Evolutionary conservation across 108 stramenopile genomes (phyloP).

Genomic region (Conticribra guillardii): DNA sequence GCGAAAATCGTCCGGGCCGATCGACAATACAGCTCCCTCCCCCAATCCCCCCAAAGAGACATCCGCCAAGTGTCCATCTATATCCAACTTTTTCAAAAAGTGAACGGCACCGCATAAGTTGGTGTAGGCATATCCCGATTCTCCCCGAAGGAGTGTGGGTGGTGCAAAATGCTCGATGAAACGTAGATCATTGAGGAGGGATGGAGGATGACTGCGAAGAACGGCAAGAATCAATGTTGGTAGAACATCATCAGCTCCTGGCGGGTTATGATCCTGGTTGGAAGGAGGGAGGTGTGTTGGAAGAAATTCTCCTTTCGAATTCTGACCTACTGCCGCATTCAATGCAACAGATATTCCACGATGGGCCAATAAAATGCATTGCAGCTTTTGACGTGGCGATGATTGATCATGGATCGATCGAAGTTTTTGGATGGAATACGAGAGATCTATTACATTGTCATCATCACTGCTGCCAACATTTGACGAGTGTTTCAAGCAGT

Average conservation of each 20-base stretch:
- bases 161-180: slow-evolving; percentile 74
- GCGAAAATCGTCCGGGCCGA: slow-evolving; percentile 63
- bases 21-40: slow-evolving; percentile 56
- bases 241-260: slow-evolving; percentile 83
- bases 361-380: slow-evolving; percentile 64
- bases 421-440: slow-evolving; percentile 57
- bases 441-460: slow-evolving; percentile 43
- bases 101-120: slow-evolving; percentile 86
- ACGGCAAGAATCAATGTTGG: slow-evolving; percentile 81
- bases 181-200: slow-evolving; percentile 52
- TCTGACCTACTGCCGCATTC: slow-evolving; percentile 49
- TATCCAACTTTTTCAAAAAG: slow-evolving; percentile 75
- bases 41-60: slow-evolving; percentile 35
- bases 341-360: slow-evolving; percentile 68
- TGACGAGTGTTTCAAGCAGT: slow-evolving; percentile 46
- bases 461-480: background rate
- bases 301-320: too few species aligned
- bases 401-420: slow-evolving; percentile 57
- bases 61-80: slow-evolving; percentile 40
- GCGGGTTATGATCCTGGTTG: too few species aligned
- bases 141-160: slow-evolving; percentile 66
- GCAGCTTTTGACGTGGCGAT: slow-evolving; percentile 78
- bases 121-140: slow-evolving; percentile 87
- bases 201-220: slow-evolving; percentile 56
- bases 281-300: too few species aligned